Conservation (phyloP, 352 stramenopile species). For the Pythium coloratum region DNA sequence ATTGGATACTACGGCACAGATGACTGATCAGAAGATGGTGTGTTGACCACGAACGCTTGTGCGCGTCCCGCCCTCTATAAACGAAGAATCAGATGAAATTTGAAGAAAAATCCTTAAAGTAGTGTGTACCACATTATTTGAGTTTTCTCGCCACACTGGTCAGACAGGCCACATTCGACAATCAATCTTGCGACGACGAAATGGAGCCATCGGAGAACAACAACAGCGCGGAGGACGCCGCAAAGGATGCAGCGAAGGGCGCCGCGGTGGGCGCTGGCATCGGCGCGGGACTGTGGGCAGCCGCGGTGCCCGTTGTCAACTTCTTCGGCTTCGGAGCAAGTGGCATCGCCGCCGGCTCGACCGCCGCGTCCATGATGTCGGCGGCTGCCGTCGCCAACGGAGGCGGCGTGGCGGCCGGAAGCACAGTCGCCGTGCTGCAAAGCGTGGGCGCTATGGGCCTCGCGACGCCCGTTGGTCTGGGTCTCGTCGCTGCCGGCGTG, state of each 20-base stretch:
- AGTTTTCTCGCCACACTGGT: no score
- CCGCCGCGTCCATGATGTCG: slow-evolving; percentile 59
- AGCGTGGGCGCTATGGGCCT: slow-evolving; percentile 49
- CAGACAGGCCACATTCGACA: no score
- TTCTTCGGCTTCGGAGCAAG: slow-evolving; percentile 39
- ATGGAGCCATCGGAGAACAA: background rate
- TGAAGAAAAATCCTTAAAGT: no score
- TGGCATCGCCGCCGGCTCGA: slow-evolving; percentile 44
- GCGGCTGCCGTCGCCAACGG: slow-evolving; percentile 45
- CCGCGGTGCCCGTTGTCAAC: slow-evolving; percentile 30
- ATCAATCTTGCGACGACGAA: background rate
- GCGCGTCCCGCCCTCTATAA: no score
- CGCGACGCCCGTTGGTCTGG: slow-evolving; percentile 28
- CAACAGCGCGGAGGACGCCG: background rate
- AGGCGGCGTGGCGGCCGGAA: slow-evolving; percentile 43
- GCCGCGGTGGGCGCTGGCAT: slow-evolving; percentile 23
- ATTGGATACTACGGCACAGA: slow-evolving; percentile 31
- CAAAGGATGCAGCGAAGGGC: background rate
- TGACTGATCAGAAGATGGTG: no score
- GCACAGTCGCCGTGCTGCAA: slow-evolving; percentile 44
- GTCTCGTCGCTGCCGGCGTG: slow-evolving; percentile 27
- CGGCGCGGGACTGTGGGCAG: slow-evolving; percentile 29
- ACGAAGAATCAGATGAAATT: no score
- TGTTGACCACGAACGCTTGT: no score
- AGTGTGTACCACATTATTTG: no score